Evolutionary conservation across 2,329 filamentous ascomycete species (phyloP).

Genomic region (Trichophyton schoenleinii): DNA sequence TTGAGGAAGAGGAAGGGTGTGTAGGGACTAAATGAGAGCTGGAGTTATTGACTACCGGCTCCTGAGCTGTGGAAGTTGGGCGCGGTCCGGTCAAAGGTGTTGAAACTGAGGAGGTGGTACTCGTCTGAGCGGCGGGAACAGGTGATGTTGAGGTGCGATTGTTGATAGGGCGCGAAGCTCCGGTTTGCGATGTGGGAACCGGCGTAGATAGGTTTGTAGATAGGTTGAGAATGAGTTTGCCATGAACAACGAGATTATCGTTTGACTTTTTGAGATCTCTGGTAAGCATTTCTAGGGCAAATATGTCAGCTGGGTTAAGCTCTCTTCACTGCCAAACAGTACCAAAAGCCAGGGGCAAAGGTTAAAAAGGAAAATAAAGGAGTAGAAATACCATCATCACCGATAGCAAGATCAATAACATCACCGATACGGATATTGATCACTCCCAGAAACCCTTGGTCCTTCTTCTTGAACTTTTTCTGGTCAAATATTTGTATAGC

Average conservation of each 20-base stretch:
- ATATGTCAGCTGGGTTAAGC: neutral
- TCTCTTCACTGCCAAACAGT: neutral
- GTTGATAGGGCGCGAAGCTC: constrained; percentile 14
- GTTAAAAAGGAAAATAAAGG: neutral
- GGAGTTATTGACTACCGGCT: constrained; percentile 20
- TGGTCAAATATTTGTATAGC: constrained; percentile 98
- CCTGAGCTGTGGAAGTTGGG: constrained; percentile 19
- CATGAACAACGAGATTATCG: constrained; percentile 93
- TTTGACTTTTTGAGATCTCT: constrained; percentile 94
- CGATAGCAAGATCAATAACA: constrained; percentile 78
- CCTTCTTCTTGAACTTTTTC: constrained; percentile 99
- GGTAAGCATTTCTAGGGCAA: constrained; percentile 73
- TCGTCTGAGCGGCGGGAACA: constrained; percentile 1
- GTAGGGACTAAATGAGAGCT: constrained; percentile 25
- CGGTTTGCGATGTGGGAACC: constrained; percentile 42
- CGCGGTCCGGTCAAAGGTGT: constrained; percentile 21
- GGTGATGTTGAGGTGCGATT: constrained; percentile 13
- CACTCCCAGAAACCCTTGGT: constrained; percentile 93
- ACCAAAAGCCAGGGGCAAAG: neutral
- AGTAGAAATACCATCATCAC: constrained; percentile 65
- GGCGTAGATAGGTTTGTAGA: constrained; percentile 76
- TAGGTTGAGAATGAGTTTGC: constrained; percentile 91
- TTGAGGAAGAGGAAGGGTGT: constrained; percentile 24
- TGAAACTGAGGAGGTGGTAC: constrained; percentile 14
- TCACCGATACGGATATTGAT: constrained; percentile 95